Percentiles rank a stretch among this genome's conserved stretches.
These are phyloP conservation scores for Kodamaea hsintzibuensis DNA, from an alignment of 805 yeast species.

Conservation along the genomic window DNA sequence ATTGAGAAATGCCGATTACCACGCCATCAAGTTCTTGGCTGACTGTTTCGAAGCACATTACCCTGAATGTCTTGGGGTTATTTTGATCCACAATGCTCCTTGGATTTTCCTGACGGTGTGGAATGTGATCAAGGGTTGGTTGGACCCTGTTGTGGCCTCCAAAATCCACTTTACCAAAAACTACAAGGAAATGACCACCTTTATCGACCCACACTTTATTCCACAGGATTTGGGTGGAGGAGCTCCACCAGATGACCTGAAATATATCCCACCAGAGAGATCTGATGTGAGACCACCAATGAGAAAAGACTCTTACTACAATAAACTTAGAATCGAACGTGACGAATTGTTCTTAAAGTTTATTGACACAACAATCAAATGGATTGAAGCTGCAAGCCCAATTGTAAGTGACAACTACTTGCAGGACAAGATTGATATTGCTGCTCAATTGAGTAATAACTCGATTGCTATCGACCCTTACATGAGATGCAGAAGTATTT, in stretches of 20 bases:
- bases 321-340: slow-evolving; percentile 51
- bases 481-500: slow-evolving; percentile 72
- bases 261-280: slow-evolving; percentile 63
- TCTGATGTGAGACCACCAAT: slow-evolving; percentile 47
- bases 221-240: slow-evolving; percentile 78
- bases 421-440: slow-evolving; percentile 54
- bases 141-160: slow-evolving; percentile 94
- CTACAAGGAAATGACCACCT: slow-evolving; percentile 63
- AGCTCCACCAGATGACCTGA: slow-evolving; percentile 50
- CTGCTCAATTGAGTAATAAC: slow-evolving; percentile 56
- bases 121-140: slow-evolving; percentile 90
- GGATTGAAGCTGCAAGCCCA: slow-evolving; percentile 69
- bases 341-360: slow-evolving; percentile 52
- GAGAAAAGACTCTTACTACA: slow-evolving; percentile 43
- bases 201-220: slow-evolving; percentile 58
- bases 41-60: slow-evolving; percentile 93
- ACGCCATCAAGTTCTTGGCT: slow-evolving; percentile 86
- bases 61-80: slow-evolving; percentile 86
- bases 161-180: slow-evolving; percentile 83
- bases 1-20: slow-evolving; percentile 89
- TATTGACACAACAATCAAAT: slow-evolving; percentile 62
- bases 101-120: slow-evolving; percentile 96
- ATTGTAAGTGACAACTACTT: slow-evolving; percentile 50
- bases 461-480: slow-evolving; percentile 78
- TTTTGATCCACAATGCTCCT: slow-evolving; percentile 91